A percentile compares a stretch with the other conserved stretches of the same genome.
Conservation (phyloP, 2,329 filamentous ascomycete genomes). For the Helotiales sp. region DNA sequence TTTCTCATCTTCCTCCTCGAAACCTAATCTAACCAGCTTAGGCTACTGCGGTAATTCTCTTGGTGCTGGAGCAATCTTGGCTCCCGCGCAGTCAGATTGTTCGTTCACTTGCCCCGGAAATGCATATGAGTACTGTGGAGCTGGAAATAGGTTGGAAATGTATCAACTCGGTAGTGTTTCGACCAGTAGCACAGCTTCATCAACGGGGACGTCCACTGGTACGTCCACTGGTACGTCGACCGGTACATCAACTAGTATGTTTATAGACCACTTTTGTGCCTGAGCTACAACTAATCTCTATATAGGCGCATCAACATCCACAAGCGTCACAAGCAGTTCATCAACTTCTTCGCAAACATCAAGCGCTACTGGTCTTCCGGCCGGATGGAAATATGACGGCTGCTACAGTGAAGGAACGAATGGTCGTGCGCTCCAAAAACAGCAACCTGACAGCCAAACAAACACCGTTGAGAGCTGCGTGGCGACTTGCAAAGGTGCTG, state of each 20-base stretch:
- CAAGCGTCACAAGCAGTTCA: background rate
- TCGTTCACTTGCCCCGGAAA: conserved; percentile 28
- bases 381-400: conserved; percentile 26
- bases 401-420: conserved; percentile 25
- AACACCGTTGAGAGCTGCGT: background rate
- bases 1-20: conserved; percentile 14
- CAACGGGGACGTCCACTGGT: background rate
- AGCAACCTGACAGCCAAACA: background rate
- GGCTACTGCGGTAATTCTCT: conserved; percentile 10
- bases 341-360: background rate
- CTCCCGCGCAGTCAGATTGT: conserved; percentile 19
- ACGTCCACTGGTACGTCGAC: background rate
- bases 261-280: too few species aligned
- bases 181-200: background rate
- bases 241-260: too few species aligned
- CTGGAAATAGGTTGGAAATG: background rate
- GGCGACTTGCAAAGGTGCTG: background rate
- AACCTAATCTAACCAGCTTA: conserved; percentile 9
- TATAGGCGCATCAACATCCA: too few species aligned
- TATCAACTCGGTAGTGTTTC: background rate
- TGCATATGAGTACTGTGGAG: conserved; percentile 34
- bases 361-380: conserved; percentile 17
- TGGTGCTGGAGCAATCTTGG: background rate
- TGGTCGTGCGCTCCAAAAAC: conserved; percentile 5
- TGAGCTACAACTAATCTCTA: too few species aligned